Percentiles rank a stretch among this genome's conserved stretches.
Evolutionary conservation across 805 yeast genomes (phyloP).

Genomic region (Metschnikowia shivogae): DNA sequence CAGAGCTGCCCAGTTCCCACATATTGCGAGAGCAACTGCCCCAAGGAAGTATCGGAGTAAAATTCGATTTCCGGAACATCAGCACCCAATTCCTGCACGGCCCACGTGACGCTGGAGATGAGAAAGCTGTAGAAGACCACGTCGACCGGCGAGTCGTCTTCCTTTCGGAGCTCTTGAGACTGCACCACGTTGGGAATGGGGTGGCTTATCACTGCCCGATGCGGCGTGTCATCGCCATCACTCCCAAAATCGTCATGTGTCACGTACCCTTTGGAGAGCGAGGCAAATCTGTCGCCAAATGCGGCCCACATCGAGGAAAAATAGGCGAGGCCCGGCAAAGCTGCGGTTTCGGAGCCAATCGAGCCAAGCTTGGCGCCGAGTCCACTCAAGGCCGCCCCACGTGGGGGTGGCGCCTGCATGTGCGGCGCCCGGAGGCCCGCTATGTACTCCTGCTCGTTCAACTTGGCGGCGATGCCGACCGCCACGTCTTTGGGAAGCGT

Average conservation of each 20-base stretch:
- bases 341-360: too few species aligned
- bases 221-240: slow-evolving; percentile 80
- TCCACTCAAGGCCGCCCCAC: too few species aligned
- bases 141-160: slow-evolving; percentile 44
- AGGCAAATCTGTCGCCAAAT: not conserved
- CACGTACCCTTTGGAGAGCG: slow-evolving; percentile 62
- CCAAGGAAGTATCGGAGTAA: slow-evolving; percentile 33
- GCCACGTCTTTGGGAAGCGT: slow-evolving; percentile 60
- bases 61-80: slow-evolving; percentile 16
- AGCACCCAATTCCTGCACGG: slow-evolving; percentile 27
- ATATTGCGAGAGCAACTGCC: slow-evolving; percentile 31
- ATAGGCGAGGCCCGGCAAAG: too few species aligned
- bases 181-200: slow-evolving; percentile 79
- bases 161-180: slow-evolving; percentile 33
- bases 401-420: too few species aligned
- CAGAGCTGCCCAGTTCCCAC: slow-evolving; percentile 14
- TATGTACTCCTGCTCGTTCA: slow-evolving; percentile 57
- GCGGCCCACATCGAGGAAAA: too few species aligned
- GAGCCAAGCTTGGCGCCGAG: too few species aligned
- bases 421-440: slow-evolving; percentile 6
- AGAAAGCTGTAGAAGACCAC: slow-evolving; percentile 79
- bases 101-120: slow-evolving; percentile 30
- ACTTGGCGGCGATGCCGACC: slow-evolving; percentile 42
- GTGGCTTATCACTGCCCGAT: slow-evolving; percentile 55
- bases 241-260: slow-evolving; percentile 82